Evolutionary conservation across 768 basidiomycete species (phyloP).

Genomic region (Mycena filopes): DNA sequence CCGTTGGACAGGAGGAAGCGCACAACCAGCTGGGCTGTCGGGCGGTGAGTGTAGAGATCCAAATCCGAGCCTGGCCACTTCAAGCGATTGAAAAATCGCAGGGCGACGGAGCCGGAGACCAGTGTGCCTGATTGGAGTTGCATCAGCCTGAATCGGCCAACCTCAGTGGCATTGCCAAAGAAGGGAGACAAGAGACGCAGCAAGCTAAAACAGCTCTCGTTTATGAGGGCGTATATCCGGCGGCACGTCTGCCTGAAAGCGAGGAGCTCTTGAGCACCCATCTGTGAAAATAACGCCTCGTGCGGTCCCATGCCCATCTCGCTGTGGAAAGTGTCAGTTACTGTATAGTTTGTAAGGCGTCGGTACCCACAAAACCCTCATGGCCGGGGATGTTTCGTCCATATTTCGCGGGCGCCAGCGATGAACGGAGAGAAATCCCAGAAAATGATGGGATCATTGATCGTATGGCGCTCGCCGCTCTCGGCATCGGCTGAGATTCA

Average conservation of each 20-base stretch:
- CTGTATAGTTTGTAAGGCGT: too few species aligned
- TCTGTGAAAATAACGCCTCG: conserved; percentile 15
- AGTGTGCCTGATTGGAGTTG: conserved; percentile 56
- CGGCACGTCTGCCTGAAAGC: conserved; percentile 7
- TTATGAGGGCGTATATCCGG: neutral
- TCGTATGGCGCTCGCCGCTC: too few species aligned
- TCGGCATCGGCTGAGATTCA: too few species aligned
- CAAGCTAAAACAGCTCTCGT: conserved; percentile 5
- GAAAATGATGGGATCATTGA: too few species aligned
- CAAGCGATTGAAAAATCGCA: conserved; percentile 57
- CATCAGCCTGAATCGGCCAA: conserved; percentile 50
- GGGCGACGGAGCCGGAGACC: conserved; percentile 64
- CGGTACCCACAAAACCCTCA: too few species aligned
- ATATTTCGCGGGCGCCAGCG: too few species aligned
- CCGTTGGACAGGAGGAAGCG: conserved; percentile 35
- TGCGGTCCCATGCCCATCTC: conserved; percentile 18
- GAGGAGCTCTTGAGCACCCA: conserved; percentile 1
- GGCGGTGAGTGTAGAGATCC: conserved; percentile 59
- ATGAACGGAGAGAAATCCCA: too few species aligned
- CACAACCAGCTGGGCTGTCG: conserved; percentile 26
- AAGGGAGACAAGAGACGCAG: conserved; percentile 11
- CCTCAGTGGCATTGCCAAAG: conserved; percentile 20
- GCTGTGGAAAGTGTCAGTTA: too few species aligned
- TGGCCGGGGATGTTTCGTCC: too few species aligned
- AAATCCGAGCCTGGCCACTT: conserved; percentile 60